Conservation (phyloP, 2,329 filamentous ascomycete genomes). For the Trichoderma pleuroti region DNA sequence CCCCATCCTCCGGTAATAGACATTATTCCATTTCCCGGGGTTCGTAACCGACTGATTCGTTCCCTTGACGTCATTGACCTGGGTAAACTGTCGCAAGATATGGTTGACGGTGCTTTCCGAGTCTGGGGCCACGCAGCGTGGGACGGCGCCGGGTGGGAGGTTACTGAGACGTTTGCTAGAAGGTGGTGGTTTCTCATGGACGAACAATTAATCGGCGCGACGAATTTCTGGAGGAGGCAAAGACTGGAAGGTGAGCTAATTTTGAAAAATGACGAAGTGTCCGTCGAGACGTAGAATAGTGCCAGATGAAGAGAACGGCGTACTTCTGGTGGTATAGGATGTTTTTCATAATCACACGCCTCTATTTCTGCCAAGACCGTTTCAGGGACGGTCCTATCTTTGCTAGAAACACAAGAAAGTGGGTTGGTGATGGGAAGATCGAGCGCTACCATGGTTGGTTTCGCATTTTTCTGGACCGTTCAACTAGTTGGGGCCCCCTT, state of each 20-base stretch:
- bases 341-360: neutral
- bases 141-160: neutral
- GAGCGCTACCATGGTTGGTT: neutral
- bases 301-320: neutral
- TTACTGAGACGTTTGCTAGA: neutral
- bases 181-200: constrained; percentile 1
- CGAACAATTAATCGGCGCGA: neutral
- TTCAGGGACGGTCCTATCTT: neutral
- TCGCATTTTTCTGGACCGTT: neutral
- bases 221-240: neutral
- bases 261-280: neutral
- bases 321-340: neutral
- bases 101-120: neutral
- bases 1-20: neutral
- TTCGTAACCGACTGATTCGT: neutral
- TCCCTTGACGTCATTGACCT: neutral
- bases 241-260: neutral
- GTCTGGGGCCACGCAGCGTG: neutral
- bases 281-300: neutral
- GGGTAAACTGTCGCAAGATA: neutral
- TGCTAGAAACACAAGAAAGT: neutral
- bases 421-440: neutral
- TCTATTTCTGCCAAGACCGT: neutral
- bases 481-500: neutral
- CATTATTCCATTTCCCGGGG: neutral